Evolutionary conservation across 305 asterid species (phyloP).

Genomic region (Fraxinus albicans): DNA sequence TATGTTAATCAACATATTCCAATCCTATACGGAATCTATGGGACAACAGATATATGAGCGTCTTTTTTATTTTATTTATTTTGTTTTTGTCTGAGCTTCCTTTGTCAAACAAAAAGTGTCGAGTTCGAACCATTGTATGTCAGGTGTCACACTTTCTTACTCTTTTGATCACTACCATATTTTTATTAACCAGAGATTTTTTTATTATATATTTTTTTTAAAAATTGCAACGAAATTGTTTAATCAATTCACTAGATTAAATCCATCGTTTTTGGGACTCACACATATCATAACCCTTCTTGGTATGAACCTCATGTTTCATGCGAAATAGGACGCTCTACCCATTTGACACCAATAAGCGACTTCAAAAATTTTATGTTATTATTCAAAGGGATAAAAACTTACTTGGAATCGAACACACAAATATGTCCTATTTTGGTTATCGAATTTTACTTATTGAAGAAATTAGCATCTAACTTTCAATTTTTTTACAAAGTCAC

Average conservation of each 20-base stretch:
- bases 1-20: conserved; percentile 18
- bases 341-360: not conserved
- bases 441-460: too few species aligned
- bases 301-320: not conserved
- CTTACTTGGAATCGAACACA: not conserved
- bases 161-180: too few species aligned
- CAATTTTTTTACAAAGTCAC: not conserved
- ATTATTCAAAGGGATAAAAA: not conserved
- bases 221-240: too few species aligned
- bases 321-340: not conserved
- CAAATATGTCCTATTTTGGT: not conserved
- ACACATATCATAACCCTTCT: too few species aligned
- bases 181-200: too few species aligned
- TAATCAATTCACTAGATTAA: too few species aligned
- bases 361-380: not conserved
- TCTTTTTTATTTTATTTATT: too few species aligned
- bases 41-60: not conserved
- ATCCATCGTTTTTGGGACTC: too few species aligned
- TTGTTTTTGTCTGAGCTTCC: too few species aligned
- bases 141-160: too few species aligned
- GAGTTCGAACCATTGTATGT: not conserved
- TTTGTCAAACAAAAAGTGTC: not conserved
- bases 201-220: too few species aligned
- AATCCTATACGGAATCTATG: conserved; percentile 21
- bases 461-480: not conserved